Percentiles rank a stretch among this genome's conserved stretches.
Evolutionary conservation across 257 asterid species (phyloP).

Genomic region (Rehmannia glutinosa): DNA sequence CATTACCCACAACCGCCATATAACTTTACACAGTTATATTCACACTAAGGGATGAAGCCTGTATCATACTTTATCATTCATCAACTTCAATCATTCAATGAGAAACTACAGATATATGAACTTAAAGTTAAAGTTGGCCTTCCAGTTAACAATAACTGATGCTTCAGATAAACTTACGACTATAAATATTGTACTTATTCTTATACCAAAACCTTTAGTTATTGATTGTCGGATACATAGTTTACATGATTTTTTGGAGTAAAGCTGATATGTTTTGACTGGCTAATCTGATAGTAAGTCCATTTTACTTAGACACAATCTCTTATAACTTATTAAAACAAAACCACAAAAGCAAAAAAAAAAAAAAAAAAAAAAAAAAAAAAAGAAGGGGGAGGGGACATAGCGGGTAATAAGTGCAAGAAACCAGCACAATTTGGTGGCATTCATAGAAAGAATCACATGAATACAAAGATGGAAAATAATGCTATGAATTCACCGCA

Average conservation of each 20-base stretch:
- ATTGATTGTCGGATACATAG: neutral
- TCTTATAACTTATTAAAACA: neutral
- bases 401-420: neutral
- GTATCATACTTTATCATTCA: too few species aligned
- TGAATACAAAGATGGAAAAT: neutral
- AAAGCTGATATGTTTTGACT: slow-evolving; percentile 6
- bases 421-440: neutral
- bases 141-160: neutral
- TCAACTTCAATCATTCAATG: too few species aligned
- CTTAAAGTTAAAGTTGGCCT: neutral
- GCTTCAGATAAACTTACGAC: neutral
- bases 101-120: too few species aligned
- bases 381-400: neutral
- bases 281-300: neutral
- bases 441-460: neutral
- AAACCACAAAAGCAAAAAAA: too few species aligned
- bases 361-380: neutral
- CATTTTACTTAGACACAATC: neutral
- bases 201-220: neutral
- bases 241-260: neutral
- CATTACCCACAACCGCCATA: too few species aligned
- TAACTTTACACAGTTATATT: too few species aligned
- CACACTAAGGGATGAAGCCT: too few species aligned
- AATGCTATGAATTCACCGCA: neutral
- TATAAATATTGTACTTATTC: neutral